Conservation (phyloP, 1,139 yeast genomes). For the Hyphopichia khmerensis region DNA sequence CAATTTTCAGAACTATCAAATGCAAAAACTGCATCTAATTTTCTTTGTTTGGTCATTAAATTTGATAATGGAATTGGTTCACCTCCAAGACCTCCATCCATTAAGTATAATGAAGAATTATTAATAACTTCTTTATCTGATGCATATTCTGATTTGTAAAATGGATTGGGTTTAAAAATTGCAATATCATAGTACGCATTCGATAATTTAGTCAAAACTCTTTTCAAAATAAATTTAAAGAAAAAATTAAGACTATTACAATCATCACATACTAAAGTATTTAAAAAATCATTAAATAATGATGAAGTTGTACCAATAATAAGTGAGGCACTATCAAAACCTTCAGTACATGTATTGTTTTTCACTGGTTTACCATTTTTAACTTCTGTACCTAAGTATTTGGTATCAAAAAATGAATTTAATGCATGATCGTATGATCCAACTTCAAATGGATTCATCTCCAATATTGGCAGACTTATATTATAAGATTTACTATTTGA, state of each 20-base stretch:
- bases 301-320: slow-evolving; percentile 78
- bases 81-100: slow-evolving; percentile 46
- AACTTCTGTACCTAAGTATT: slow-evolving; percentile 35
- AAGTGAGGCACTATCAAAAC: slow-evolving; percentile 78
- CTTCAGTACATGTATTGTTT: slow-evolving; percentile 50
- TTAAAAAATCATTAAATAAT: slow-evolving; percentile 67
- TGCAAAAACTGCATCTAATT: slow-evolving; percentile 37
- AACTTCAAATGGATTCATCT: slow-evolving; percentile 43
- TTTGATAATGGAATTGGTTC: slow-evolving; percentile 38
- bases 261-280: slow-evolving; percentile 51
- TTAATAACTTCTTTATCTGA: slow-evolving; percentile 28
- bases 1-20: slow-evolving; percentile 31
- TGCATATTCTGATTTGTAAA: slow-evolving; percentile 44
- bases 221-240: slow-evolving; percentile 43
- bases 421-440: slow-evolving; percentile 44
- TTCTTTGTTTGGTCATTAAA: slow-evolving; percentile 34
- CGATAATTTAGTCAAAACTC: slow-evolving; percentile 46
- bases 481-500: slow-evolving; percentile 34
- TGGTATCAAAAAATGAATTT: slow-evolving; percentile 35
- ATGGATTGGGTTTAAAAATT: slow-evolving; percentile 51
- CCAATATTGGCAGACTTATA: slow-evolving; percentile 39
- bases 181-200: slow-evolving; percentile 39
- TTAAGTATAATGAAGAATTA: slow-evolving; percentile 34
- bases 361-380: slow-evolving; percentile 26
- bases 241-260: slow-evolving; percentile 49